Evolutionary conservation across 2,329 filamentous ascomycete species (phyloP), one percentile per base, ranked within the genome.

Genomic region (Colletotrichum spinosum): DNA sequence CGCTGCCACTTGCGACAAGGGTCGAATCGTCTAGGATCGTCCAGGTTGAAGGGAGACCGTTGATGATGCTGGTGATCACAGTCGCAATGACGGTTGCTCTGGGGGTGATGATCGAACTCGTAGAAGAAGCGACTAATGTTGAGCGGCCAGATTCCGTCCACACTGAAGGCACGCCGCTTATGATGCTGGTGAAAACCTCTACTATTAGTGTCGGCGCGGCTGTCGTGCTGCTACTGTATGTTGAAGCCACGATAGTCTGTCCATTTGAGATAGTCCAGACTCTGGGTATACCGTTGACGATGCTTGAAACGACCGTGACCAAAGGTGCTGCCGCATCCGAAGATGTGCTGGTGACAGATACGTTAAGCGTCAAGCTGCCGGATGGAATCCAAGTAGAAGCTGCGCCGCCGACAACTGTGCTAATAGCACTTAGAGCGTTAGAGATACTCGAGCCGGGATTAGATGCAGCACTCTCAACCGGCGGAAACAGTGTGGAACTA

Each of bases 31-130:
- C 44, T 11, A 44, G 15, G 37, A 50, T 37, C 8, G 55, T 57
- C 35, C 39, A 56, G 5, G 52, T 42, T 9, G 62, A 65, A 2
- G 25, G 39, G 3, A 34, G 33, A 10, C 56, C 56, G 3, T 35
- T 46, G 3, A 65, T 37, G 7, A 38, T 12, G 25, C 54, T 52
- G 4, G 56, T 62, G 17, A 65, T 34, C 15, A 62, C 25, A 4
- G 45, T 62, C 8, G 59, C 6, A 6, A 49, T 7, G 2, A 17
- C 42, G 2, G 8, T 17, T 7, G 56, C n/a, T 4, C 17, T 12
- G 6, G 44, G 33, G 2, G n/a, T 56, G 8, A 8, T 11, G 3
- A 25, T 45, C 25, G 25, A 25, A 11, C n/a, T 35, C 1, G 34
- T 25, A 8, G 8, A 45, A 12, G 53, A 46, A 5, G 42, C 15